These are phyloP conservation scores for Coffea humblotiana DNA, from an alignment of 305 asterid species.

Conservation along the genomic window DNA sequence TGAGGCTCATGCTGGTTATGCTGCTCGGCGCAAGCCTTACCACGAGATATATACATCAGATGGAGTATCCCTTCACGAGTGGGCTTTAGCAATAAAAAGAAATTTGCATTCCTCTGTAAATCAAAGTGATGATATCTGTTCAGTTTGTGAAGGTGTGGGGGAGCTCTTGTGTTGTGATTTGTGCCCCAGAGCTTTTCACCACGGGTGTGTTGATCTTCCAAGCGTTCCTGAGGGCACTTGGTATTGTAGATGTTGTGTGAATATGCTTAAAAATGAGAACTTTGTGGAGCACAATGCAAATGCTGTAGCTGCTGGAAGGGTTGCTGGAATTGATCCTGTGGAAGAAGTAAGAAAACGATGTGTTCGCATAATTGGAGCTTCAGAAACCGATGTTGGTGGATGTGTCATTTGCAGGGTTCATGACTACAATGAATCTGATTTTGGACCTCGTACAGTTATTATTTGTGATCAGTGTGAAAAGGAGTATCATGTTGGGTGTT, in stretches of 20 bases:
- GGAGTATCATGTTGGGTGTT: conserved; percentile 86
- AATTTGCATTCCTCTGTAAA: conserved; percentile 39
- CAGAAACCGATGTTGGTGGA: conserved; percentile 56
- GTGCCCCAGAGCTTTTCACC: conserved; percentile 90
- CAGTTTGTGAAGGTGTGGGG: conserved; percentile 73
- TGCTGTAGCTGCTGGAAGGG: conserved; percentile 90
- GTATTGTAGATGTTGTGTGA: conserved; percentile 70
- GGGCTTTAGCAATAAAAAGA: conserved; percentile 57
- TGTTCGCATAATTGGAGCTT: conserved; percentile 50
- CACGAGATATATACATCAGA: conserved; percentile 73
- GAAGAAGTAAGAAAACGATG: conserved; percentile 69
- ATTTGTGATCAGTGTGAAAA: conserved; percentile 97
- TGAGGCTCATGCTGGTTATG: conserved; percentile 92
- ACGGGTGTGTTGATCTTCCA: conserved; percentile 64
- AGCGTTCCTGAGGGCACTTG: conserved; percentile 64
- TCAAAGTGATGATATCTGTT: conserved; percentile 84
- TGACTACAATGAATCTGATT: conserved; percentile 59
- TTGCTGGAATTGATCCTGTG: conserved; percentile 68
- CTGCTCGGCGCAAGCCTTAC: conserved; percentile 91
- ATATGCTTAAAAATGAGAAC: conserved; percentile 57
- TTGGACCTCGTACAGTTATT: conserved; percentile 73
- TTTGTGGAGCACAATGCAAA: conserved; percentile 54
- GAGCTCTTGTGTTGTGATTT: conserved; percentile 78
- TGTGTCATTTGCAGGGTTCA: conserved; percentile 85
- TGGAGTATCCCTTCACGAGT: conserved; percentile 79